phyloP scores from a whole-genome alignment of 345 rosid species.

The Erucastrum elatum region DNA sequence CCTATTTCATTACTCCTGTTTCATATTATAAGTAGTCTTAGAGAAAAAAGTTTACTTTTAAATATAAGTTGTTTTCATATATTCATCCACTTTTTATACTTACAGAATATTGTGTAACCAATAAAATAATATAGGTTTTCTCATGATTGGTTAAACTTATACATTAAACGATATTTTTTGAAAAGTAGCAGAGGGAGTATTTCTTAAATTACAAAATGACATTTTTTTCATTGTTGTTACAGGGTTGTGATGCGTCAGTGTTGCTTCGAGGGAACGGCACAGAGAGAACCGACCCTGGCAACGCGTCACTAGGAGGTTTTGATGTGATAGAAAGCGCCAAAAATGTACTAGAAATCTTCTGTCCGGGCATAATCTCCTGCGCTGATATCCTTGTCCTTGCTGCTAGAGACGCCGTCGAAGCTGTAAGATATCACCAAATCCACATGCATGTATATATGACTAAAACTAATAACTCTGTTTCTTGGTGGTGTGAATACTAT shows the following conservation, averaged over 20 bases:
- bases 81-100: no score
- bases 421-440: constrained; percentile 41
- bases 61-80: no score
- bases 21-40: no score
- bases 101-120: no score
- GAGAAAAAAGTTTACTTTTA: no score
- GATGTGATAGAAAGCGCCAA: constrained; percentile 66
- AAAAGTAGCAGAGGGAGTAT: no score
- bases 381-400: constrained; percentile 74
- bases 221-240: neutral
- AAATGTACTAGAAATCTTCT: constrained; percentile 62
- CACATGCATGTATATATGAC: neutral
- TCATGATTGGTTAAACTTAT: no score
- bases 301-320: constrained; percentile 72
- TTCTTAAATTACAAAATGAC: neutral
- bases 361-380: constrained; percentile 71
- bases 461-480: neutral
- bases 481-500: constrained; percentile 17
- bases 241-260: constrained; percentile 96
- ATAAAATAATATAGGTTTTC: no score
- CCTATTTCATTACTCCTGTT: no score
- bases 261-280: constrained; percentile 79
- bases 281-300: constrained; percentile 79
- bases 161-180: no score
- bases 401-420: constrained; percentile 74